A percentile compares a stretch with the other conserved stretches of the same genome.
phyloP scores from a whole-genome alignment of 805 yeast genomes.

The Tetrapisispora nanseiensis region DNA sequence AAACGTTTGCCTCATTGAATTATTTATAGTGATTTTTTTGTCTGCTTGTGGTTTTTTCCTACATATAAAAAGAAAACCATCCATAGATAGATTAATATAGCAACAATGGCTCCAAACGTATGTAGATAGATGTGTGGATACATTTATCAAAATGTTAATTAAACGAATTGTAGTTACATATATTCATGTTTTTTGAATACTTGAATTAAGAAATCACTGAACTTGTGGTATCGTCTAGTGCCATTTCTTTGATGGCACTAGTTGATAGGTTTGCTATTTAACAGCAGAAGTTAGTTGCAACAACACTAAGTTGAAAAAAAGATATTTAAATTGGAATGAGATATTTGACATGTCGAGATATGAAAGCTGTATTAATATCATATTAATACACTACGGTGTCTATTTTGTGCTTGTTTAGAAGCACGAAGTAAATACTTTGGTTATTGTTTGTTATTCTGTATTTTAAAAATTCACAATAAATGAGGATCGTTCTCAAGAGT shows the following conservation, averaged over 20 bases:
- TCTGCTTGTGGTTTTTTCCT: not conserved
- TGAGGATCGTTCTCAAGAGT: not conserved
- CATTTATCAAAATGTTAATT: not conserved
- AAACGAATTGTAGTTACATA: constrained; percentile 1
- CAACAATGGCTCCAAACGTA: constrained; percentile 80
- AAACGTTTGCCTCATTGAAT: too few species aligned
- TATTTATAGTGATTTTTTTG: not conserved
- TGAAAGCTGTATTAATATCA: too few species aligned
- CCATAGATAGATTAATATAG: constrained; percentile 5
- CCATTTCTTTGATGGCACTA: too few species aligned
- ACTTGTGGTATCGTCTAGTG: too few species aligned
- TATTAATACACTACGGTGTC: too few species aligned
- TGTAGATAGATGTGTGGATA: constrained; percentile 30
- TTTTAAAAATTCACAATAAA: constrained; percentile 17
- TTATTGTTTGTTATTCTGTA: constrained; percentile 14
- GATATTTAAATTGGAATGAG: too few species aligned
- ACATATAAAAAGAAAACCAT: not conserved
- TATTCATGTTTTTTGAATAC: constrained; percentile 2
- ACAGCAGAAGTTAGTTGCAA: too few species aligned
- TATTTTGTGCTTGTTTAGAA: too few species aligned
- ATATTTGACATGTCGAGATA: too few species aligned
- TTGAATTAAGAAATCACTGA: not conserved
- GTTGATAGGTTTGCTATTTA: not conserved
- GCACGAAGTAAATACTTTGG: too few species aligned
- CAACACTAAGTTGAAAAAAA: too few species aligned